Conservation (phyloP, 306 rosid genomes). For the Urtica urens region DNA sequence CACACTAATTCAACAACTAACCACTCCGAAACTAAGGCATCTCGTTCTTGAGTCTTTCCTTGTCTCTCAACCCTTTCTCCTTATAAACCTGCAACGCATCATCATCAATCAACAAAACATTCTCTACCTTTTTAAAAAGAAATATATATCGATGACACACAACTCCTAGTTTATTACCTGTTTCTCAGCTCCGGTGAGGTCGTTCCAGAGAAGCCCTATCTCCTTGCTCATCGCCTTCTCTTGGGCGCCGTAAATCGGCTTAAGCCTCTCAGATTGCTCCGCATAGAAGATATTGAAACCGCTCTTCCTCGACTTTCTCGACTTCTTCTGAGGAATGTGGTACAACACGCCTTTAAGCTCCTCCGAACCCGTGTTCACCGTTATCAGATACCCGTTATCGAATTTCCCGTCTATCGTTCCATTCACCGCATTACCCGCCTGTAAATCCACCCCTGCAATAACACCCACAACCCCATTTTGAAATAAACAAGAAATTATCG, state of each 20-base stretch:
- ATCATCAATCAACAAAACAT: background rate
- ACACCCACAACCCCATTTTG: too few relatives aligned
- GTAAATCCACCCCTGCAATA: slow-evolving; percentile 25
- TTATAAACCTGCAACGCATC: slow-evolving; percentile 44
- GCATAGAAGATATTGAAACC: slow-evolving; percentile 71
- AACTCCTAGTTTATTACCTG: too few relatives aligned
- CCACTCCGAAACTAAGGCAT: slow-evolving; percentile 60
- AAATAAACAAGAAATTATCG: too few relatives aligned
- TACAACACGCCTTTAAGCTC: slow-evolving; percentile 58
- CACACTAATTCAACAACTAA: too few relatives aligned
- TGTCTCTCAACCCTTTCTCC: slow-evolving; percentile 59
- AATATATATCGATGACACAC: background rate
- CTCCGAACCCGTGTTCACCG: slow-evolving; percentile 45
- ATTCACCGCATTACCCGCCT: slow-evolving; percentile 31
- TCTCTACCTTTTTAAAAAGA: background rate
- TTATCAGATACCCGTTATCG: slow-evolving; percentile 56
- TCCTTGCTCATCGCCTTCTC: slow-evolving; percentile 60
- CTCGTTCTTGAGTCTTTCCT: slow-evolving; percentile 58
- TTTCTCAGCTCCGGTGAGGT: slow-evolving; percentile 68
- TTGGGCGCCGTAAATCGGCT: slow-evolving; percentile 51
- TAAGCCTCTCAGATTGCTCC: slow-evolving; percentile 62
- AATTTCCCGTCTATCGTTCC: slow-evolving; percentile 67
- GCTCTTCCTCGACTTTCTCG: slow-evolving; percentile 65
- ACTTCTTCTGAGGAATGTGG: slow-evolving; percentile 60
- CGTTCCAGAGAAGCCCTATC: slow-evolving; percentile 60